Percentiles rank a stretch among this genome's conserved stretches.
phyloP scores from a whole-genome alignment of 2,329 filamentous ascomycete genomes.

The Colletotrichum salicis region DNA sequence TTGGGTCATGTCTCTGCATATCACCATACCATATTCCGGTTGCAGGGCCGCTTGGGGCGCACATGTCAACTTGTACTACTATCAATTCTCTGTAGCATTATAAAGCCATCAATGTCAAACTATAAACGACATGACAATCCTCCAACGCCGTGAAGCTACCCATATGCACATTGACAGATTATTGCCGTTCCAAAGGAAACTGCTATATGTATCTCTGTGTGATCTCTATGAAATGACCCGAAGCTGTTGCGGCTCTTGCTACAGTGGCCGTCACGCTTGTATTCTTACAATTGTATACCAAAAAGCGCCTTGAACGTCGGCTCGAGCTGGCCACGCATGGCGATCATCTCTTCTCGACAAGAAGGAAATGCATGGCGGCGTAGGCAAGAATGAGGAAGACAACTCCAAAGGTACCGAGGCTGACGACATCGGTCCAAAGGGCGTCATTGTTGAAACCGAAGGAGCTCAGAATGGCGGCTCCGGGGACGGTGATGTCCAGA shows the following conservation, averaged over 20 bases:
- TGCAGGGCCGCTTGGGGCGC: constrained; percentile 10
- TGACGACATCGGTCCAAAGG: constrained; percentile 85
- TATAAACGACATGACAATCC: constrained; percentile 11
- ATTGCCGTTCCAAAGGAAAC: constrained; percentile 21
- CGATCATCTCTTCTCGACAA: constrained; percentile 85
- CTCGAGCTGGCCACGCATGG: neutral
- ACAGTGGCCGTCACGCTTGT: constrained; percentile 6
- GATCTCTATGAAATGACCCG: constrained; percentile 29
- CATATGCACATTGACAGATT: constrained; percentile 29
- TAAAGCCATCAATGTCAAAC: constrained; percentile 27
- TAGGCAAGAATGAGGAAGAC: constrained; percentile 91
- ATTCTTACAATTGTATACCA: constrained; percentile 32
- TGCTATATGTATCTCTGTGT: constrained; percentile 23
- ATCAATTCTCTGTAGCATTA: constrained; percentile 36
- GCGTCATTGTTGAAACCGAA: constrained; percentile 94
- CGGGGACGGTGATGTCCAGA: constrained; percentile 94
- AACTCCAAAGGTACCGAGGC: constrained; percentile 82
- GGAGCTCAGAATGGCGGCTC: constrained; percentile 90
- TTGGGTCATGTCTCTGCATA: constrained; percentile 10
- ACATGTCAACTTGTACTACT: constrained; percentile 29
- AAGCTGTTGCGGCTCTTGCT: constrained; percentile 15
- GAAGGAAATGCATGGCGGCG: constrained; percentile 88
- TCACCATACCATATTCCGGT: constrained; percentile 4
- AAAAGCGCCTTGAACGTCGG: neutral
- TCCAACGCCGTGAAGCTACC: constrained; percentile 22